Percentiles rank a stretch among this genome's conserved stretches.
These are phyloP conservation scores for Vachellia collinsii DNA, from an alignment of 306 rosid species.

Conservation along the genomic window DNA sequence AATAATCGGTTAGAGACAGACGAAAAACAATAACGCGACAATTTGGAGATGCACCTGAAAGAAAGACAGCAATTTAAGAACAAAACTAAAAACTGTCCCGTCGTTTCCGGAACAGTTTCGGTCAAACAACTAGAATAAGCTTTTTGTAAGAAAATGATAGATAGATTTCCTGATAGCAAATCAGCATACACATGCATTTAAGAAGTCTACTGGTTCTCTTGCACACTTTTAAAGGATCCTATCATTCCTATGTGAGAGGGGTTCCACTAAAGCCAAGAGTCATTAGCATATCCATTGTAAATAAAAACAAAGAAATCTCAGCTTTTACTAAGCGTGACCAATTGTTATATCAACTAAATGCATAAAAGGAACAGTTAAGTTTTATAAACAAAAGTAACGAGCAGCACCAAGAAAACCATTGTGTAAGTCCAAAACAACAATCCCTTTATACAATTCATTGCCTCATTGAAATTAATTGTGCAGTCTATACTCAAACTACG, in stretches of 20 bases:
- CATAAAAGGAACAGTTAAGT: not conserved
- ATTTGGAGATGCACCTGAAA: not conserved
- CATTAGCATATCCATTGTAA: slow-evolving; percentile 9
- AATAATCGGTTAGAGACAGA: not conserved
- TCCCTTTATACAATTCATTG: not conserved
- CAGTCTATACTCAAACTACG: not conserved
- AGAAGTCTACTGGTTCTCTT: not conserved
- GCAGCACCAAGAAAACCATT: not conserved
- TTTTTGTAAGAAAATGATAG: not conserved
- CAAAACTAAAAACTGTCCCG: not conserved
- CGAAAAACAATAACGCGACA: not conserved
- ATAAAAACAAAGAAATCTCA: slow-evolving; percentile 2
- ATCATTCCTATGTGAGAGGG: slow-evolving; percentile 7
- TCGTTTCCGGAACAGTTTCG: not conserved
- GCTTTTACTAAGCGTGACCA: slow-evolving; percentile 8
- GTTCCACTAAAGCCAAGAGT: not conserved
- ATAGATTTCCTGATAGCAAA: not conserved
- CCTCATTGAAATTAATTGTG: not conserved
- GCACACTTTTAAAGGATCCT: slow-evolving; percentile 1
- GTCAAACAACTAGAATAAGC: not conserved
- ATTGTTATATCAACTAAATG: not conserved
- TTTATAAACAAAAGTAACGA: not conserved
- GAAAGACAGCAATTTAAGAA: not conserved
- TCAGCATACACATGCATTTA: not conserved
- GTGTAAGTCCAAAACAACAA: slow-evolving; percentile 4